These are phyloP conservation scores for Lactarius hatsudake DNA, from an alignment of 768 basidiomycete species.

Conservation along the genomic window DNA sequence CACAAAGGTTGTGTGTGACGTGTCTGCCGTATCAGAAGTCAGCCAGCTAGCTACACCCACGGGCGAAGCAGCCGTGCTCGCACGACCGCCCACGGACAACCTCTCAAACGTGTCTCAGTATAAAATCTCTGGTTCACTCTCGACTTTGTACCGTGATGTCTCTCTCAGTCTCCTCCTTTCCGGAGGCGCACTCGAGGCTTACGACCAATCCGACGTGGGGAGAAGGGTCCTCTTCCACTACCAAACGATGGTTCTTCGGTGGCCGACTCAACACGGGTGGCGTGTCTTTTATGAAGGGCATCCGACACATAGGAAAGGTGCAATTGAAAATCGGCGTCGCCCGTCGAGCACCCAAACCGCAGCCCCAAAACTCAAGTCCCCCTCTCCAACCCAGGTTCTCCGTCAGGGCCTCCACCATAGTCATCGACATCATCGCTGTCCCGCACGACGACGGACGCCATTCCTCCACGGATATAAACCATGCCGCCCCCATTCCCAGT, in stretches of 20 bases:
- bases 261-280: constrained; percentile 8
- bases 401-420: background rate
- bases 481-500: background rate
- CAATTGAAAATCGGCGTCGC: background rate
- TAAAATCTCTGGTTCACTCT: background rate
- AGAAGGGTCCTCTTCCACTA: background rate
- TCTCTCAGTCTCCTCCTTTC: constrained; percentile 28
- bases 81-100: background rate
- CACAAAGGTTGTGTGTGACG: background rate
- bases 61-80: background rate
- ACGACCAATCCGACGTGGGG: background rate
- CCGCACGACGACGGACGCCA: background rate
- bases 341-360: too few relatives aligned
- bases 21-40: background rate
- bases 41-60: background rate
- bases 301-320: background rate
- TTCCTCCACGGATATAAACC: background rate
- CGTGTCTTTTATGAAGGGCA: constrained; percentile 4
- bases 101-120: background rate
- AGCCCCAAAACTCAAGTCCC: background rate
- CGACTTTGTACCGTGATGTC: constrained; percentile 14
- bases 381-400: background rate
- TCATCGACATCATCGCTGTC: constrained; percentile 3
- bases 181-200: constrained; percentile 10
- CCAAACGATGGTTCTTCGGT: constrained; percentile 11